phyloP scores from a whole-genome alignment of 306 rosid species.

The Vicia faba region DNA sequence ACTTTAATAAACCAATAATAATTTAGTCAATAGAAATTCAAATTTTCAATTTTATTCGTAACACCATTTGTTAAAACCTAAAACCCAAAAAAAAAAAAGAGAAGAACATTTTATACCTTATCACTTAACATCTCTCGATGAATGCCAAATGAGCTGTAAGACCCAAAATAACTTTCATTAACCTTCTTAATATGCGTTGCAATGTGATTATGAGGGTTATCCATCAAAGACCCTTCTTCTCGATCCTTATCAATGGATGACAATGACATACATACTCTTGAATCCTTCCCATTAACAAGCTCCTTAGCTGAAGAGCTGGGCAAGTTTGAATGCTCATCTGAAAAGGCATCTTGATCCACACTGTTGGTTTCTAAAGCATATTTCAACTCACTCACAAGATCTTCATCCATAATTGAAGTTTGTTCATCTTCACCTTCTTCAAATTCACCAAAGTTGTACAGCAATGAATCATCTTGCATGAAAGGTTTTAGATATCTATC shows the following conservation, averaged over 20 bases:
- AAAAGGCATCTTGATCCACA: conserved; percentile 43
- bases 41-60: neutral
- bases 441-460: conserved; percentile 75
- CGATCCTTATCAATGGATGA: conserved; percentile 39
- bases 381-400: conserved; percentile 51
- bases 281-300: conserved; percentile 38
- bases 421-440: conserved; percentile 71
- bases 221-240: conserved; percentile 40
- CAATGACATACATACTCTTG: conserved; percentile 40
- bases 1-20: conserved; percentile 8
- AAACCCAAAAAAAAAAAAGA: too few relatives aligned
- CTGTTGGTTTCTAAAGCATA: conserved; percentile 42
- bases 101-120: conserved; percentile 55
- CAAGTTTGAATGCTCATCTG: conserved; percentile 37
- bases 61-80: conserved; percentile 13
- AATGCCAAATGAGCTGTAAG: conserved; percentile 90
- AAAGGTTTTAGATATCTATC: conserved; percentile 80
- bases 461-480: conserved; percentile 67
- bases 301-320: conserved; percentile 47
- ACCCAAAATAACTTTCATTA: conserved; percentile 82
- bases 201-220: conserved; percentile 46
- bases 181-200: conserved; percentile 64
- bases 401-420: conserved; percentile 43
- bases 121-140: conserved; percentile 97
- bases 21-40: conserved; percentile 12